These are phyloP conservation scores for Melastoma malabathricum DNA, from an alignment of 345 rosid genomes.

Conservation along the genomic window DNA sequence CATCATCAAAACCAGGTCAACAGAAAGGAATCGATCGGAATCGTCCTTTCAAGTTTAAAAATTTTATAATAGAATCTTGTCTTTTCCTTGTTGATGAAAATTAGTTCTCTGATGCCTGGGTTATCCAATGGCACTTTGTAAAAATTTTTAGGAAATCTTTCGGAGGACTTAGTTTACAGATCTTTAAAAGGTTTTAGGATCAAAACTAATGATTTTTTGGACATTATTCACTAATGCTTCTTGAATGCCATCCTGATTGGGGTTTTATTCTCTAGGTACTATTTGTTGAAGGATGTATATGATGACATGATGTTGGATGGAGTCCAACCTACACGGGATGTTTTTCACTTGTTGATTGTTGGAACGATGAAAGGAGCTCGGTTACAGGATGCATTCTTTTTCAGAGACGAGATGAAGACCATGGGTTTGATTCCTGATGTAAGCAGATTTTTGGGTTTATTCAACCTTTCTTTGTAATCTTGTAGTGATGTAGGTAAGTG, in stretches of 20 bases:
- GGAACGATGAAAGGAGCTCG: conserved; percentile 90
- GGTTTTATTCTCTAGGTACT: conserved; percentile 23
- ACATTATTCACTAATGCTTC: too few species aligned
- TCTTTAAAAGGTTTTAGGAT: too few species aligned
- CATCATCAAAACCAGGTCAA: too few species aligned
- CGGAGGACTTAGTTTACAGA: too few species aligned
- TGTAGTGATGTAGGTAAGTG: not conserved
- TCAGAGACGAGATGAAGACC: conserved; percentile 77
- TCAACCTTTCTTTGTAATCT: not conserved
- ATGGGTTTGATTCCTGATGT: conserved; percentile 92
- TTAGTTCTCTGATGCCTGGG: too few species aligned
- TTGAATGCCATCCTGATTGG: not conserved
- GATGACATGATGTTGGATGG: conserved; percentile 94
- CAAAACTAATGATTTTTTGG: too few species aligned
- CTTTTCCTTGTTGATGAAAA: too few species aligned
- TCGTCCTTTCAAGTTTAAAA: too few species aligned
- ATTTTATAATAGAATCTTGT: too few species aligned
- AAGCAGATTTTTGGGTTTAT: conserved; percentile 9
- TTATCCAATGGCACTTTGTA: too few species aligned
- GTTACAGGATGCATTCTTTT: conserved; percentile 68
- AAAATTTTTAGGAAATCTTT: too few species aligned
- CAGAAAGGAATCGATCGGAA: too few species aligned
- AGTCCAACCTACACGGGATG: conserved; percentile 70
- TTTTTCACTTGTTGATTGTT: conserved; percentile 58
- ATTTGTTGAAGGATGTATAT: conserved; percentile 64